Evolutionary conservation across 768 basidiomycete species (phyloP).

Genomic region (Kwoniella heveanensis): DNA sequence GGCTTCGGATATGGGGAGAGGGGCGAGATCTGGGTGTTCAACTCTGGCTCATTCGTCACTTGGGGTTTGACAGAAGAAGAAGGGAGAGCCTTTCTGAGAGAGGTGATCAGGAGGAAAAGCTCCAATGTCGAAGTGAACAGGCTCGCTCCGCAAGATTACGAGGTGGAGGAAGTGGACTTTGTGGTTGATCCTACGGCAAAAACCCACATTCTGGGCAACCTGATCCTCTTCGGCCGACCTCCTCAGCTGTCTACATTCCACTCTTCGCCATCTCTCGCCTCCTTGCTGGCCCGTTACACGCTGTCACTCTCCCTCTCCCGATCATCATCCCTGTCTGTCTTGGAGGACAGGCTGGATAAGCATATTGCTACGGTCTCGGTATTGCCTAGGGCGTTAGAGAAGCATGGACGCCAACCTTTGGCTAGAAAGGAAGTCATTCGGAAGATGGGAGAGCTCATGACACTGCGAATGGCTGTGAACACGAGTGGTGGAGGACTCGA

Average conservation of each 20-base stretch:
- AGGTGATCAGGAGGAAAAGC: conserved; percentile 64
- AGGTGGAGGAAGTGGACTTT: conserved; percentile 86
- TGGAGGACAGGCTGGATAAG: conserved; percentile 80
- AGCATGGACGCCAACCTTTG: conserved; percentile 82
- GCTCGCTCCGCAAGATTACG: conserved; percentile 67
- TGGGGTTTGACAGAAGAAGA: conserved; percentile 83
- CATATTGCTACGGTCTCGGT: conserved; percentile 81
- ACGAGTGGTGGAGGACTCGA: conserved; percentile 59
- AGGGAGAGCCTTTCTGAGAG: conserved; percentile 67
- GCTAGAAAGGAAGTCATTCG: conserved; percentile 79
- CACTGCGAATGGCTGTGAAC: conserved; percentile 87
- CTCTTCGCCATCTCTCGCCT: conserved; percentile 63
- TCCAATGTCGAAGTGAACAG: conserved; percentile 66
- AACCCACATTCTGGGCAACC: conserved; percentile 85
- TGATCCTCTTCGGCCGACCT: conserved; percentile 81
- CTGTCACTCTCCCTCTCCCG: conserved; percentile 88
- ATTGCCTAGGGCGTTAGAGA: conserved; percentile 72
- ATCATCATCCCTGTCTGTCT: conserved; percentile 79
- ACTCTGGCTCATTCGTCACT: conserved; percentile 83
- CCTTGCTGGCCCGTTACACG: conserved; percentile 82
- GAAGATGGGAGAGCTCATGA: conserved; percentile 88
- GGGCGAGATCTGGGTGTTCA: conserved; percentile 86
- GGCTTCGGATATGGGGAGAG: conserved; percentile 52
- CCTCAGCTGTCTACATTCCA: conserved; percentile 64
- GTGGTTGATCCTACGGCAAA: conserved; percentile 86